Evolutionary conservation across 352 stramenopile species (phyloP).

Genomic region (Pythium chondricola): DNA sequence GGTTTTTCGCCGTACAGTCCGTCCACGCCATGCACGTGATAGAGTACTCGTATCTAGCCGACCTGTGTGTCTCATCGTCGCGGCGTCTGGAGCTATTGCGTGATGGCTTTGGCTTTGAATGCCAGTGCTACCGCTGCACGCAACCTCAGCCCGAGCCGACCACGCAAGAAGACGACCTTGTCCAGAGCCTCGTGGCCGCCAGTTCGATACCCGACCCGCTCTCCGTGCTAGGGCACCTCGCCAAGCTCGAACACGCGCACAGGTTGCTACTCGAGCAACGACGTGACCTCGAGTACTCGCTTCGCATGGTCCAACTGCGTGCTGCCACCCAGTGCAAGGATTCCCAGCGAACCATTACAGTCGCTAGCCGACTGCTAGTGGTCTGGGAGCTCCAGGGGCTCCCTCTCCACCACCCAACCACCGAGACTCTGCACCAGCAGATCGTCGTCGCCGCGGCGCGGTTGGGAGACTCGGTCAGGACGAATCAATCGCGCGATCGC

Average conservation of each 20-base stretch:
- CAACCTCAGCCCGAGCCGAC: not conserved
- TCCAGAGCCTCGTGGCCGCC: constrained; percentile 26
- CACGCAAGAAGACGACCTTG: constrained; percentile 1
- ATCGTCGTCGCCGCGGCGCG: constrained; percentile 33
- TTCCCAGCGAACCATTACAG: constrained; percentile 23
- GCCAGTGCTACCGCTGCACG: constrained; percentile 34
- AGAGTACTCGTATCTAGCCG: constrained; percentile 49
- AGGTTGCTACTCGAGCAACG: constrained; percentile 15
- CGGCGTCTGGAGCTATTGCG: constrained; percentile 29
- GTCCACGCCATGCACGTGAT: constrained; percentile 27
- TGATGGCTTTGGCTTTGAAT: constrained; percentile 48
- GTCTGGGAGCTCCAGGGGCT: constrained; percentile 32
- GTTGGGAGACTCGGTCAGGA: constrained; percentile 14
- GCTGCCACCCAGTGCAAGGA: constrained; percentile 19
- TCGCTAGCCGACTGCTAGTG: constrained; percentile 24
- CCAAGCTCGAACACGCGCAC: constrained; percentile 7
- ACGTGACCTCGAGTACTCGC: constrained; percentile 31
- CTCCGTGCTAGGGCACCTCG: constrained; percentile 3
- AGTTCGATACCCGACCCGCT: constrained; percentile 15
- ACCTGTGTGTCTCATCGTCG: constrained; percentile 30
- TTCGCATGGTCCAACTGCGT: constrained; percentile 36
- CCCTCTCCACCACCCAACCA: constrained; percentile 27
- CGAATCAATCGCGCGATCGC: not conserved
- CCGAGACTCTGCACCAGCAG: constrained; percentile 46
- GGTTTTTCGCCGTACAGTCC: constrained; percentile 33